Base-by-base conservation (phyloP, 2,329 filamentous ascomycete genomes). In the Nakataea oryzae region DNA sequence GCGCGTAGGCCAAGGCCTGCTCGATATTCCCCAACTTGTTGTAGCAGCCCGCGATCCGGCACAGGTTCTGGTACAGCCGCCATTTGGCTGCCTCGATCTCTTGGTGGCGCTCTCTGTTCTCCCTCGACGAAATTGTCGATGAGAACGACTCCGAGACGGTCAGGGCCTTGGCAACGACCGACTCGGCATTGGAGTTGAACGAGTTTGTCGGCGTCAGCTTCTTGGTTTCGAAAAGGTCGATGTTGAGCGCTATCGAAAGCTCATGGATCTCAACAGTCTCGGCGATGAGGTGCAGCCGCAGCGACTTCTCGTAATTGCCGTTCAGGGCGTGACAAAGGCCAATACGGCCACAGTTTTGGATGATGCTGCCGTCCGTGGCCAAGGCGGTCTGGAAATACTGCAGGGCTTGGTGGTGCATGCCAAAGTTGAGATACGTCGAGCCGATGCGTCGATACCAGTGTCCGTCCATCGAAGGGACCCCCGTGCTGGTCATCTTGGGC, bases 291-390 rank as follows among this genome's bases (percentile, higher is more conserved):
- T 61, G 60, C 26, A 61, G 54, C 12, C 54, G 27, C 14, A 61
- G 32, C 7, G 54, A 54, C 29, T 41, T 28, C n/a, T 14, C 30
- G 21, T 55, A 57, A 32, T 61, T 54, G 30, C 60, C 60, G 2
- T 32, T 57, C 30, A 57, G n/a, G 21, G 60, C 32, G 28, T 57
- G 60, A 27, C 85, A 61, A 11, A 61, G 54, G 24, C 60, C 60
- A 11, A 61, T 89, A 64, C 85, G 79, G 57, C 86, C 86, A 69
- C 86, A 88, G 63, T 81, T 77, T 66, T 83, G 84, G 59, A 83
- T 82, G 9, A 80, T 70, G 67, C 83, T 82, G 61, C 75, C 72
- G 8, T 66, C 64, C 67, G 83, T 79, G 74, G 84, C 78, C 21
- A 61, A 26, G 3, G 60, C 60, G n/a, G 30, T 61, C 32, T 61